Evolutionary conservation across 768 basidiomycete species (phyloP).

Genomic region (Calocera cornea): DNA sequence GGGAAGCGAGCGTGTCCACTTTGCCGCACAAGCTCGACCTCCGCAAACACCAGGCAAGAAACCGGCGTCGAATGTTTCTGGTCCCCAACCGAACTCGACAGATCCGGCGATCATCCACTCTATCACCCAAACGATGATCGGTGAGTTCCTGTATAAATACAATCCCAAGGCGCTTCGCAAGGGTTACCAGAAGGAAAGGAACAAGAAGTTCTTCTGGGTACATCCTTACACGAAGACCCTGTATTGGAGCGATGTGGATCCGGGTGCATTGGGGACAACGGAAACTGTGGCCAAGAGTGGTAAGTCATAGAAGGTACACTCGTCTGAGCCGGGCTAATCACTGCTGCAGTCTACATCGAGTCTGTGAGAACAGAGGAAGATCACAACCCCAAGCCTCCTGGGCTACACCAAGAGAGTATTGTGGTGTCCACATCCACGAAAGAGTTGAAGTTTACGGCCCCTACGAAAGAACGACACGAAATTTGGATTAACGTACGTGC

Average conservation of each 20-base stretch:
- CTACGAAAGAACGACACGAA: conserved; percentile 88
- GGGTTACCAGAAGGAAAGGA: conserved; percentile 77
- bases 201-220: conserved; percentile 98
- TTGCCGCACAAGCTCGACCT: conserved; percentile 1
- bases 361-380: conserved; percentile 84
- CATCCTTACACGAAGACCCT: conserved; percentile 96
- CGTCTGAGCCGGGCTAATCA: conserved; percentile 10
- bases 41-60: conserved; percentile 16
- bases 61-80: conserved; percentile 11
- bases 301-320: conserved; percentile 32
- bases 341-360: conserved; percentile 70
- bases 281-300: conserved; percentile 96
- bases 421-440: conserved; percentile 83
- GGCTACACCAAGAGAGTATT: conserved; percentile 83
- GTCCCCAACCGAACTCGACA: conserved; percentile 33
- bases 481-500: conserved; percentile 80
- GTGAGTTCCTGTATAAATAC: conserved; percentile 97
- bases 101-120: conserved; percentile 88
- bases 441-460: conserved; percentile 98
- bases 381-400: conserved; percentile 90
- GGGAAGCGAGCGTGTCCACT: background rate
- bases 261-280: conserved; percentile 71
- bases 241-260: conserved; percentile 94
- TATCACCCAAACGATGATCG: conserved; percentile 99
- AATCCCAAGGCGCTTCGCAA: conserved; percentile 80